phyloP scores from a whole-genome alignment of 306 rosid genomes.

The Dryas alaskensis region DNA sequence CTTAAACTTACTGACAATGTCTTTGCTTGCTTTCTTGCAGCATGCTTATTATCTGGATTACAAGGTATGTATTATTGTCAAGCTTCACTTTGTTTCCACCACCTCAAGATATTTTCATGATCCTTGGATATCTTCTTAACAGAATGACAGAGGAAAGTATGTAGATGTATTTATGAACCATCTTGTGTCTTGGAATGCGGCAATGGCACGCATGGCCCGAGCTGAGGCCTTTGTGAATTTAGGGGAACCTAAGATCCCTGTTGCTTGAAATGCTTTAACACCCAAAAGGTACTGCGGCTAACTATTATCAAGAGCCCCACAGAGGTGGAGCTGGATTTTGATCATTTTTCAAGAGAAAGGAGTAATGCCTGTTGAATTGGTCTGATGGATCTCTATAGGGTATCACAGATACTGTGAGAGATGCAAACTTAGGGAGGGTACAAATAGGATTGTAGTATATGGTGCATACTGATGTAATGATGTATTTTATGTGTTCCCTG shows the following conservation, averaged over 20 bases:
- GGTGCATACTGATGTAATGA: background rate
- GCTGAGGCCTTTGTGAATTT: conserved; percentile 81
- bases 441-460: background rate
- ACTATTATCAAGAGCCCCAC: background rate
- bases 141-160: conserved; percentile 81
- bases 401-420: background rate
- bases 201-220: conserved; percentile 55
- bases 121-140: conserved; percentile 30
- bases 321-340: background rate
- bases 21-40: conserved; percentile 45
- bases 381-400: background rate
- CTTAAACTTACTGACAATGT: conserved; percentile 25
- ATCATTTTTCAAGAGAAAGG: background rate
- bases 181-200: conserved; percentile 90
- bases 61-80: conserved; percentile 53
- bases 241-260: conserved; percentile 86
- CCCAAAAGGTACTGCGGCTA: background rate
- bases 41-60: conserved; percentile 93
- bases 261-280: conserved; percentile 43
- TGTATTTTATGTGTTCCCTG: background rate
- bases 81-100: conserved; percentile 10
- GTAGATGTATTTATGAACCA: conserved; percentile 71
- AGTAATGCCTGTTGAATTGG: background rate
- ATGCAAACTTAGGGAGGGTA: background rate
- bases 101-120: conserved; percentile 13